Evolutionary conservation across 1,139 yeast genomes (phyloP).

Genomic region (Lodderomyces parapsilosis): DNA sequence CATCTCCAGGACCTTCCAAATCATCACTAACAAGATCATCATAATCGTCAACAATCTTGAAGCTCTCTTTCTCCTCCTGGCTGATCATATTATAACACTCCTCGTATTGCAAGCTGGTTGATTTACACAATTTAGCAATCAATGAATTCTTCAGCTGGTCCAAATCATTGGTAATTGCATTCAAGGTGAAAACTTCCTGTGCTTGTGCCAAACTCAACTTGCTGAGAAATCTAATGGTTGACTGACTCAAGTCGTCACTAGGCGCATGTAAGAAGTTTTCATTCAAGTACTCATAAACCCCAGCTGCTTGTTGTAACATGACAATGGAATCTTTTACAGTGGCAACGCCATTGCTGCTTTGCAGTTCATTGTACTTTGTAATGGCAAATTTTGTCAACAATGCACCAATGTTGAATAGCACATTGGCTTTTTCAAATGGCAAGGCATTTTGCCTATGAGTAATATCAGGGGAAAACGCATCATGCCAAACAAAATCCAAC

Average conservation of each 20-base stretch:
- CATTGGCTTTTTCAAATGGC: conserved; percentile 88
- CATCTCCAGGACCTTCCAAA: conserved; percentile 15
- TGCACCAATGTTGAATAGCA: conserved; percentile 63
- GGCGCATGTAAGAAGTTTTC: conserved; percentile 92
- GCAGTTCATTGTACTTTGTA: conserved; percentile 39
- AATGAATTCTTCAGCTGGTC: conserved; percentile 60
- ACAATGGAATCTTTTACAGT: conserved; percentile 56
- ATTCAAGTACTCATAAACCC: conserved; percentile 67
- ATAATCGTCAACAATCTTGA: conserved; percentile 16
- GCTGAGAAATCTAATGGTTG: conserved; percentile 63
- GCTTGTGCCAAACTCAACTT: conserved; percentile 81
- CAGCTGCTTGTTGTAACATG: conserved; percentile 74
- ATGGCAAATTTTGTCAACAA: conserved; percentile 50
- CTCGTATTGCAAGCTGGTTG: conserved; percentile 57
- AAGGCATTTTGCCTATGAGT: conserved; percentile 51
- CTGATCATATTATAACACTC: conserved; percentile 35
- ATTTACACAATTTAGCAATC: conserved; percentile 67
- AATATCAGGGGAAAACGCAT: conserved; percentile 53
- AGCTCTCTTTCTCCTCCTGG: conserved; percentile 10
- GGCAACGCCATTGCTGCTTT: conserved; percentile 40
- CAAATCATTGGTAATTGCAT: conserved; percentile 51
- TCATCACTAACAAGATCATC: conserved; percentile 14
- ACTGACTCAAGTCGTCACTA: conserved; percentile 69
- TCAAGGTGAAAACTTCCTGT: conserved; percentile 77
- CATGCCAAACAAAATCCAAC: conserved; percentile 76